A percentile compares a stretch with the other conserved stretches of the same genome.
These are phyloP conservation scores for Schoenoplectus tabernaemontani DNA, from an alignment of 202 grass and related monocot species.

Conservation along the genomic window DNA sequence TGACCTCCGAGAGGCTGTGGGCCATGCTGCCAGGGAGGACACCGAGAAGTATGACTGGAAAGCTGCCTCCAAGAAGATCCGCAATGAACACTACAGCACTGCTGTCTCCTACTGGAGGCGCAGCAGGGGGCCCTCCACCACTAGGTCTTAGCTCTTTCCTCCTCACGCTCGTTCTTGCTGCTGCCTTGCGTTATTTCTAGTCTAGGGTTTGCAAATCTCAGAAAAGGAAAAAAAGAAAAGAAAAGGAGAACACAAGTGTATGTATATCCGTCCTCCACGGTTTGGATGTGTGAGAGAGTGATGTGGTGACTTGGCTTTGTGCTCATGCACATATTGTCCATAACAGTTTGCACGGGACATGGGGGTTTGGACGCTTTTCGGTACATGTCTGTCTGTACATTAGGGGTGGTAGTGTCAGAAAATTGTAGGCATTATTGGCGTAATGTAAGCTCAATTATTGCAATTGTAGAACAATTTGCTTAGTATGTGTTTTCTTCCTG, in stretches of 20 bases:
- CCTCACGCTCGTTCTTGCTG: neutral
- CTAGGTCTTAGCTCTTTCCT: conserved; percentile 3
- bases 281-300: conserved; percentile 14
- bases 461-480: conserved; percentile 9
- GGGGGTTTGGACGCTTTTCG: neutral
- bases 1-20: conserved; percentile 51
- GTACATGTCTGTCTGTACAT: conserved; percentile 19
- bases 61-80: conserved; percentile 67
- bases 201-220: conserved; percentile 11
- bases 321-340: conserved; percentile 9
- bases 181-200: conserved; percentile 20
- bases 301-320: neutral
- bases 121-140: conserved; percentile 39
- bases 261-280: conserved; percentile 1
- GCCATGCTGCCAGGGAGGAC: conserved; percentile 67
- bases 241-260: neutral
- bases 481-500: neutral
- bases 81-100: conserved; percentile 77
- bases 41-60: conserved; percentile 88
- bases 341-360: conserved; percentile 4
- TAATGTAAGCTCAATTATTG: conserved; percentile 15
- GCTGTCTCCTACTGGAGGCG: conserved; percentile 66
- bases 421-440: conserved; percentile 11
- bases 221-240: neutral
- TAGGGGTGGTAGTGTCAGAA: conserved; percentile 6